These are phyloP conservation scores for Taphrina deformans DNA, from an alignment of 1,139 yeast genomes.

Conservation along the genomic window DNA sequence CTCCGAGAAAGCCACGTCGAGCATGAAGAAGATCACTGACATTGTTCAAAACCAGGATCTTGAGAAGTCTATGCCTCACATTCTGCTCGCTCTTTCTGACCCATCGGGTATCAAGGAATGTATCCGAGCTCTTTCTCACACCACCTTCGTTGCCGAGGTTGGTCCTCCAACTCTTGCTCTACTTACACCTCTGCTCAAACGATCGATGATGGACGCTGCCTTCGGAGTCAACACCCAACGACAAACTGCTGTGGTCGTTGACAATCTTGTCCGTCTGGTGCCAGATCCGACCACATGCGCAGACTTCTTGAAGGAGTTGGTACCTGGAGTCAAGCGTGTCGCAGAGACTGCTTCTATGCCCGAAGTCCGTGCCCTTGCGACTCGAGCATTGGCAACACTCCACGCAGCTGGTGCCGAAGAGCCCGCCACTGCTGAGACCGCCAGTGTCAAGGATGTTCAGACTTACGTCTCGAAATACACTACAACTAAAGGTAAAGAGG, in stretches of 20 bases:
- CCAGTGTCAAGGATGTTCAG: conserved; percentile 28
- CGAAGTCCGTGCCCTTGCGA: conserved; percentile 91
- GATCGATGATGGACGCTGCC: conserved; percentile 84
- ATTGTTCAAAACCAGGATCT: conserved; percentile 90
- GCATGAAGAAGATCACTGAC: conserved; percentile 69
- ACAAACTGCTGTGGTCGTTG: conserved; percentile 94
- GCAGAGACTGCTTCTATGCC: conserved; percentile 89
- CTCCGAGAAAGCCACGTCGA: conserved; percentile 75
- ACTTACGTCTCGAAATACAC: conserved; percentile 21
- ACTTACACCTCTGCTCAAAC: conserved; percentile 86
- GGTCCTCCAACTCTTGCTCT: conserved; percentile 92
- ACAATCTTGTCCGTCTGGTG: conserved; percentile 90
- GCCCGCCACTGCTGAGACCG: conserved; percentile 32
- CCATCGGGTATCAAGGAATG: conserved; percentile 87
- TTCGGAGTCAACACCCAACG: conserved; percentile 79
- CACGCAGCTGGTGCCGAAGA: conserved; percentile 34
- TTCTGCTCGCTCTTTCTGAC: conserved; percentile 84
- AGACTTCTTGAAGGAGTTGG: conserved; percentile 74
- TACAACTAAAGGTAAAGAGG: conserved; percentile 4
- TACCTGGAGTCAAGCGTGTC: conserved; percentile 82
- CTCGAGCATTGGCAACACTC: conserved; percentile 61
- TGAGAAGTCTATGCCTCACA: conserved; percentile 78
- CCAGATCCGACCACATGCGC: conserved; percentile 92
- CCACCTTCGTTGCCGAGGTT: conserved; percentile 96
- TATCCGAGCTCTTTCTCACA: conserved; percentile 84